phyloP scores from a whole-genome alignment of 768 basidiomycete species.

The Lentinus tigrinus region DNA sequence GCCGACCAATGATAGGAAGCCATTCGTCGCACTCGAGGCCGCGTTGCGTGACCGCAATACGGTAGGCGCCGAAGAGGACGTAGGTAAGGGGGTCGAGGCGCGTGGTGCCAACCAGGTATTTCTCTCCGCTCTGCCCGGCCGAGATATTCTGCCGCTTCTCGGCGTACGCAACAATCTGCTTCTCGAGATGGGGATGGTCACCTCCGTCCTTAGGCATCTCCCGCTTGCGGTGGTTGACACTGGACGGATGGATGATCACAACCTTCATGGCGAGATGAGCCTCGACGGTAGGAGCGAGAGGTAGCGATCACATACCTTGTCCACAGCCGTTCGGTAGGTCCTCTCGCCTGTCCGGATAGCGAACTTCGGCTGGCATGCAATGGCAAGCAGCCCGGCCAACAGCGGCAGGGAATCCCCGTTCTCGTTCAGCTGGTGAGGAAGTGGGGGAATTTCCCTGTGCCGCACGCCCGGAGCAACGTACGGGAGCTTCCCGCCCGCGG shows the following conservation, averaged over 20 bases:
- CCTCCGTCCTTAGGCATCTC: constrained; percentile 34
- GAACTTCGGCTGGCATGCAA: constrained; percentile 89
- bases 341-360: constrained; percentile 72
- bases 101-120: constrained; percentile 76
- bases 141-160: constrained; percentile 84
- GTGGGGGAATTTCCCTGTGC: constrained; percentile 35
- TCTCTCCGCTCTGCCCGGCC: constrained; percentile 48
- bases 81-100: constrained; percentile 87
- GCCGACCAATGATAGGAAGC: constrained; percentile 72
- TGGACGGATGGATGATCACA: constrained; percentile 80
- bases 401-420: constrained; percentile 77
- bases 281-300: background rate
- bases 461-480: constrained; percentile 16
- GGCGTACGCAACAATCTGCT: constrained; percentile 76
- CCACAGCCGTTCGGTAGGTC: constrained; percentile 70
- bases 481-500: constrained; percentile 51
- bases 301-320: constrained; percentile 60
- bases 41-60: constrained; percentile 62
- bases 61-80: constrained; percentile 86
- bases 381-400: constrained; percentile 78
- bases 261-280: constrained; percentile 39
- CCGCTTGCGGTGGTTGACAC: constrained; percentile 77
- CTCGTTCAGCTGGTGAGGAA: constrained; percentile 67
- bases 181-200: constrained; percentile 34
- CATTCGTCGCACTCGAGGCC: constrained; percentile 89